A percentile compares a stretch with the other conserved stretches of the same genome.
phyloP scores from a whole-genome alignment of 2,329 filamentous ascomycete genomes.

The Epichloe sylvatica region DNA sequence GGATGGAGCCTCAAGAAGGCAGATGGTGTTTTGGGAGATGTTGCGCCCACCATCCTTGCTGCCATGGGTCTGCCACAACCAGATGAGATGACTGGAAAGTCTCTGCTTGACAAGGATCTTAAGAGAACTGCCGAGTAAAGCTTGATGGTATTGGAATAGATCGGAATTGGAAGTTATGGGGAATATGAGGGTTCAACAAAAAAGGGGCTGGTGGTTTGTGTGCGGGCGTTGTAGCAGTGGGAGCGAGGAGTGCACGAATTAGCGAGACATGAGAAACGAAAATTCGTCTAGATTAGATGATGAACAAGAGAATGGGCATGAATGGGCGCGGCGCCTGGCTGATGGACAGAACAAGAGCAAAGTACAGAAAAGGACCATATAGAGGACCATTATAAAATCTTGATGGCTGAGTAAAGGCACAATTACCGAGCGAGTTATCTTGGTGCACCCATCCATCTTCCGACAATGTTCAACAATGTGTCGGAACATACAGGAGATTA shows the following conservation, averaged over 20 bases:
- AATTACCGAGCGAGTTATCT: no score
- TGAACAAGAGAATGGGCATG: neutral
- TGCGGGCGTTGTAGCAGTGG: constrained; percentile 1
- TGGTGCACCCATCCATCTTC: no score
- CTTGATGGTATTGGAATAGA: no score
- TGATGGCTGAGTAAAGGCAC: no score
- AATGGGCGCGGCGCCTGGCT: neutral
- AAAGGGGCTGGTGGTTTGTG: constrained; percentile 3
- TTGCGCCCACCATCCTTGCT: constrained; percentile 83
- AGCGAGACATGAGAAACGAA: constrained; percentile 1
- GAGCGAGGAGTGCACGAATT: neutral
- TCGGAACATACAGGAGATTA: no score
- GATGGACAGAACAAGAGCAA: neutral
- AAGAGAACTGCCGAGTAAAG: constrained; percentile 19
- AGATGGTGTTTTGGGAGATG: constrained; percentile 86
- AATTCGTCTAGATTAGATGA: constrained; percentile 3
- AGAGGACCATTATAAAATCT: no score
- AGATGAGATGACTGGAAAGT: constrained; percentile 80
- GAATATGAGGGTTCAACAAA: neutral
- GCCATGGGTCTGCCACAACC: constrained; percentile 86
- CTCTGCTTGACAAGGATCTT: constrained; percentile 63
- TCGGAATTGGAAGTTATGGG: no score
- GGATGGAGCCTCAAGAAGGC: constrained; percentile 76
- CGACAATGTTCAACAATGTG: no score
- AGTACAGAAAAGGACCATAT: neutral